A percentile compares a stretch with the other conserved stretches of the same genome.
These are phyloP conservation scores for Aphanomyces invadans DNA, from an alignment of 352 stramenopile species.

Conservation along the genomic window DNA sequence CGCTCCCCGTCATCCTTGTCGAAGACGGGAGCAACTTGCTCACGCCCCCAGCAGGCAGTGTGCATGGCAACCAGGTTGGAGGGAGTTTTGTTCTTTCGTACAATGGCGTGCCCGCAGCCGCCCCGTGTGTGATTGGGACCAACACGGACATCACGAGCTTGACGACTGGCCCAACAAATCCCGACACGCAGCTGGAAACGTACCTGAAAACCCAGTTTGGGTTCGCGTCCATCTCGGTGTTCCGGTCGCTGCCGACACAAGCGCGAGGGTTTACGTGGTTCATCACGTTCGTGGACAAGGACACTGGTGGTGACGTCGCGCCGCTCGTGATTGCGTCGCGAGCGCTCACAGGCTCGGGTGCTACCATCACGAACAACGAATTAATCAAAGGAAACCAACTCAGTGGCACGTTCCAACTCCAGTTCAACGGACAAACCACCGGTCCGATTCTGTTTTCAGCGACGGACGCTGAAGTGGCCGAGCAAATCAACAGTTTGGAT, in stretches of 20 bases:
- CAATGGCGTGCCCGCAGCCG: slow-evolving; percentile 32
- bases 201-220: slow-evolving; percentile 44
- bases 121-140: slow-evolving; percentile 34
- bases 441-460: slow-evolving; percentile 84
- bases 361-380: slow-evolving; percentile 55
- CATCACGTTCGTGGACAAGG: slow-evolving; percentile 51
- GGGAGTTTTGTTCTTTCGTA: slow-evolving; percentile 72
- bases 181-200: slow-evolving; percentile 33
- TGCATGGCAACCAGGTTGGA: slow-evolving; percentile 87
- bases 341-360: slow-evolving; percentile 32
- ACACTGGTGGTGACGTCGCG: slow-evolving; percentile 79
- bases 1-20: slow-evolving; percentile 29
- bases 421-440: slow-evolving; percentile 91
- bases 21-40: slow-evolving; percentile 41
- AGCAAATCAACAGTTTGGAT: slow-evolving; percentile 87
- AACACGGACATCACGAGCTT: slow-evolving; percentile 34
- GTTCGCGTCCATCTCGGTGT: slow-evolving; percentile 45
- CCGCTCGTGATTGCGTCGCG: slow-evolving; percentile 30
- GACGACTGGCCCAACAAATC: slow-evolving; percentile 25
- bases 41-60: slow-evolving; percentile 51
- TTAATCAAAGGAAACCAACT: slow-evolving; percentile 82
- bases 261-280: slow-evolving; percentile 73
- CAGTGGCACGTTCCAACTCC: slow-evolving; percentile 86
- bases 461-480: slow-evolving; percentile 70
- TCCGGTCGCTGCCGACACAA: slow-evolving; percentile 51